Evolutionary conservation across 164 flowering plant genomes (phyloP).

Genomic region (Liriodendron chinense): DNA sequence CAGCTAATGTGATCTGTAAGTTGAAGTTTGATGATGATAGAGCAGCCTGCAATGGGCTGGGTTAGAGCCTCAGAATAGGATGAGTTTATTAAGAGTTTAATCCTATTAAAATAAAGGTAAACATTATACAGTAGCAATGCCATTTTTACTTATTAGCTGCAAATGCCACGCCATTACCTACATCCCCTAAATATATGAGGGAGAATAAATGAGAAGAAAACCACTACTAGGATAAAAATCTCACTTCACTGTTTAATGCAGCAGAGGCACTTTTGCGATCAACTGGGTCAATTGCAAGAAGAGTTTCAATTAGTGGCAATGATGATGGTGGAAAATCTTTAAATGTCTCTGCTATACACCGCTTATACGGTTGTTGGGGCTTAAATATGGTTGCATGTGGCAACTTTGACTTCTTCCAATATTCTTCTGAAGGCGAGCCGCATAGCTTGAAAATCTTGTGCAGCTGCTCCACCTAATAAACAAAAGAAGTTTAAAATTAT

Average conservation of each 20-base stretch:
- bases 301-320: constrained; percentile 37
- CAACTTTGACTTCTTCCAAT: constrained; percentile 57
- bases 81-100: not conserved
- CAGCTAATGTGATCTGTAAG: not conserved
- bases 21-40: not conserved
- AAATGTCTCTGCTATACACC: constrained; percentile 52
- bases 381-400: constrained; percentile 64
- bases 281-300: constrained; percentile 50
- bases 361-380: constrained; percentile 57
- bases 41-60: not conserved
- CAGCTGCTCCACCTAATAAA: constrained; percentile 61
- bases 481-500: not conserved
- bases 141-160: not conserved
- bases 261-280: constrained; percentile 38
- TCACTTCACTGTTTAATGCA: constrained; percentile 42
- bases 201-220: not conserved
- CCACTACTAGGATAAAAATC: constrained; percentile 5
- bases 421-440: constrained; percentile 71
- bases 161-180: not conserved
- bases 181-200: not conserved
- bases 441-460: constrained; percentile 71
- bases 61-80: not conserved
- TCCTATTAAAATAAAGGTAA: not conserved
- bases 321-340: constrained; percentile 72
- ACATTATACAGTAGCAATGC: not conserved